These are phyloP conservation scores for Paxillus involutus DNA, from an alignment of 768 basidiomycete species.

Conservation along the genomic window DNA sequence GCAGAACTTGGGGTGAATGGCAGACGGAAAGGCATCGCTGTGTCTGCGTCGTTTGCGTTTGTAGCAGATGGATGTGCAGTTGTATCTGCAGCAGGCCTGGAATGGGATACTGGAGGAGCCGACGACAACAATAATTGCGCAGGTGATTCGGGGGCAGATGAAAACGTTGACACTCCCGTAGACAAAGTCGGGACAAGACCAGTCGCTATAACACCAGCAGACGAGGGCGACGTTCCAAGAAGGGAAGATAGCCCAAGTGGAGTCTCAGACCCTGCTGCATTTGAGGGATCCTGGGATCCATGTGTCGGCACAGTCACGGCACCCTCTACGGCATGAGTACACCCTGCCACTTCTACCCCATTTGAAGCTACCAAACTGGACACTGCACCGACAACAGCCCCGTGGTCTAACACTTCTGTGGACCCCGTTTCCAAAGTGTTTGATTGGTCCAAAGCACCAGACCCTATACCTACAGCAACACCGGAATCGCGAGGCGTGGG, in stretches of 20 bases:
- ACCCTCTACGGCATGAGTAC: slow-evolving; percentile 19
- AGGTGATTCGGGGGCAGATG: background rate
- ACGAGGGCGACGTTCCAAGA: slow-evolving; percentile 12
- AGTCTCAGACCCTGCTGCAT: slow-evolving; percentile 13
- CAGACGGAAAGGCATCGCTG: slow-evolving; percentile 31
- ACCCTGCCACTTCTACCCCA: slow-evolving; percentile 18
- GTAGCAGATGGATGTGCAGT: background rate
- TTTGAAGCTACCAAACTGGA: slow-evolving; percentile 21
- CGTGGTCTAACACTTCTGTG: slow-evolving; percentile 2
- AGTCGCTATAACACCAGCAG: slow-evolving; percentile 4
- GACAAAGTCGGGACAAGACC: slow-evolving; percentile 5
- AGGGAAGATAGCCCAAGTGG: slow-evolving; percentile 8
- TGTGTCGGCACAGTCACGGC: slow-evolving; percentile 22
- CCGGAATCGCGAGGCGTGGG: slow-evolving; percentile 2
- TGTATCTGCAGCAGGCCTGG: background rate
- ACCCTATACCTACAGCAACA: slow-evolving; percentile 2
- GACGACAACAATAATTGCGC: slow-evolving; percentile 5
- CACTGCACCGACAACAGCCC: slow-evolving; percentile 14
- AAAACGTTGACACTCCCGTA: slow-evolving; percentile 1
- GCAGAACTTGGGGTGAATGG: slow-evolving; percentile 30
- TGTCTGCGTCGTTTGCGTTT: slow-evolving; percentile 11
- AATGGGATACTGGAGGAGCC: background rate
- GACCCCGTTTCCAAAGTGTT: slow-evolving; percentile 1
- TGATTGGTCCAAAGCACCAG: background rate
- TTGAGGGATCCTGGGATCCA: slow-evolving; percentile 21